phyloP scores from a whole-genome alignment of 805 yeast genomes.

The Torulaspora gathmanii region DNA sequence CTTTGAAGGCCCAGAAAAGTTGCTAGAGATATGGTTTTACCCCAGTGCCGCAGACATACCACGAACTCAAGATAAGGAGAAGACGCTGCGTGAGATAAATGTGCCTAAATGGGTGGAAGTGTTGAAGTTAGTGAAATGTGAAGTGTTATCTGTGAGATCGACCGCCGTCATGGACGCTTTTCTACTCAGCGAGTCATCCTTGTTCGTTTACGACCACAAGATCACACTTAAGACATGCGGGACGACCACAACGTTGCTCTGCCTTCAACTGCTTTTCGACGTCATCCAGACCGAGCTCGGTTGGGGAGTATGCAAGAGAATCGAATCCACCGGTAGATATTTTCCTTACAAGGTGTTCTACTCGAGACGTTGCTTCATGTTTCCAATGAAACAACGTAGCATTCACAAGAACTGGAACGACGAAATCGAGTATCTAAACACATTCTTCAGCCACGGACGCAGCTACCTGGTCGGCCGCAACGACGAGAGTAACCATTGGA shows the following conservation, averaged over 20 bases:
- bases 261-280: conserved; percentile 61
- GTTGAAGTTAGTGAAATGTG: conserved; percentile 81
- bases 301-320: conserved; percentile 36
- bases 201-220: conserved; percentile 85
- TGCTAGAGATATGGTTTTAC: conserved; percentile 85
- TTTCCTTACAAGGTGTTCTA: conserved; percentile 70
- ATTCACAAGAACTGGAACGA: conserved; percentile 82
- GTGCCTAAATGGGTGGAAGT: conserved; percentile 64
- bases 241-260: conserved; percentile 82
- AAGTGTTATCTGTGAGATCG: conserved; percentile 74
- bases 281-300: conserved; percentile 41
- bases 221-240: conserved; percentile 92
- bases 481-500: conserved; percentile 80
- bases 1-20: conserved; percentile 95
- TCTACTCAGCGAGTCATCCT: conserved; percentile 79
- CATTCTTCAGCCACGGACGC: conserved; percentile 55
- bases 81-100: conserved; percentile 60
- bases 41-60: conserved; percentile 40
- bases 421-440: conserved; percentile 68
- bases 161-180: conserved; percentile 71
- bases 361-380: conserved; percentile 88
- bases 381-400: conserved; percentile 75
- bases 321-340: conserved; percentile 16
- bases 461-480: conserved; percentile 77
- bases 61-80: conserved; percentile 27